A percentile compares a stretch with the other conserved stretches of the same genome.
Evolutionary conservation across 208 protist species (phyloP).

Genomic region (Trypanosoma mega): DNA sequence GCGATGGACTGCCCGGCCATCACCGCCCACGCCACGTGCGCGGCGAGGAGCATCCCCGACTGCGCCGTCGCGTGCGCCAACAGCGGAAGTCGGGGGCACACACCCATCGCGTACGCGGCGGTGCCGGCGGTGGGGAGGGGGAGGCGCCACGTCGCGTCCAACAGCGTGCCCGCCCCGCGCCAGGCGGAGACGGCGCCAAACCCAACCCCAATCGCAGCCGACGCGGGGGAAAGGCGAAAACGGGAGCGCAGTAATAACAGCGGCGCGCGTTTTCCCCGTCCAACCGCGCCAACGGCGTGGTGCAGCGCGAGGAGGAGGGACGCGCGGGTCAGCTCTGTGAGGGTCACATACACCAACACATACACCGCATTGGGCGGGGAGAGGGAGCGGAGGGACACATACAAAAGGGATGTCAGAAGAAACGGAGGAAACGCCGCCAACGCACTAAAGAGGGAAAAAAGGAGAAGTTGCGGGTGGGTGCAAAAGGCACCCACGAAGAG

Average conservation of each 20-base stretch:
- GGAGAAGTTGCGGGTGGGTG: constrained; percentile 15
- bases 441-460: constrained; percentile 10
- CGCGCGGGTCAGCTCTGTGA: constrained; percentile 26
- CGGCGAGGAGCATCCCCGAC: constrained; percentile 37
- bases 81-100: constrained; percentile 53
- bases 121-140: constrained; percentile 22
- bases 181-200: constrained; percentile 42
- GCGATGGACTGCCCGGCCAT: constrained; percentile 54
- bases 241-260: not conserved
- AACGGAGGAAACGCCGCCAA: constrained; percentile 17
- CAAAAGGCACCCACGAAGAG: not conserved
- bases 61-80: constrained; percentile 52
- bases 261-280: not conserved
- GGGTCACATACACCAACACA: constrained; percentile 28
- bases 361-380: constrained; percentile 7
- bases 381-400: not conserved
- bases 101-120: constrained; percentile 30
- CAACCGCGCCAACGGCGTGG: constrained; percentile 30
- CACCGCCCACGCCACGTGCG: constrained; percentile 64
- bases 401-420: constrained; percentile 17
- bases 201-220: constrained; percentile 50
- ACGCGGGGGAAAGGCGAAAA: constrained; percentile 41
- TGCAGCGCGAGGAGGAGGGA: constrained; percentile 28
- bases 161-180: constrained; percentile 31
- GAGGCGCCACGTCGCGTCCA: constrained; percentile 34